Percentiles rank a stretch among this genome's conserved stretches.
Evolutionary conservation across 1,139 yeast genomes (phyloP).

Genomic region (Pichia sp.): DNA sequence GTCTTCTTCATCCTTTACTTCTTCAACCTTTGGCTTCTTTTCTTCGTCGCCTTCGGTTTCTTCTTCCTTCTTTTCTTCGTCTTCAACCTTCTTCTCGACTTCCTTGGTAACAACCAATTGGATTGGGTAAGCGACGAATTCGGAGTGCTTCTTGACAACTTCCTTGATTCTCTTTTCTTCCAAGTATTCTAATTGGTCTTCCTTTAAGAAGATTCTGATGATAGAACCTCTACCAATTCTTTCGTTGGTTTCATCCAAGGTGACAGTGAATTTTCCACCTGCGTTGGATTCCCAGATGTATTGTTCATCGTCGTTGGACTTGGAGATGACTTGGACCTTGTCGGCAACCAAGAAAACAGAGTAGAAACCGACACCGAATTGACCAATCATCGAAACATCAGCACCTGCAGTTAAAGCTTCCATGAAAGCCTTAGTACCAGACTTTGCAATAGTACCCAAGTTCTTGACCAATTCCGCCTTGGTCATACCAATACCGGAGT

Average conservation of each 20-base stretch:
- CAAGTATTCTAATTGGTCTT: slow-evolving; percentile 97
- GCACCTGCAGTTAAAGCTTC: slow-evolving; percentile 99
- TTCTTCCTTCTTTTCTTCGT: slow-evolving; percentile 38
- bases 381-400: slow-evolving; percentile 99
- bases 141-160: slow-evolving; percentile 99
- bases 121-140: slow-evolving; percentile 98
- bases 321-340: slow-evolving; percentile 96
- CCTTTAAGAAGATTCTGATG: slow-evolving; percentile 95
- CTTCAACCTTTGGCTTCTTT: slow-evolving; percentile 71
- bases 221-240: slow-evolving; percentile 92
- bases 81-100: slow-evolving; percentile 74
- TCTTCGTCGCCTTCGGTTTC: slow-evolving; percentile 55
- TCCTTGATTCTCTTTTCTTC: slow-evolving; percentile 99
- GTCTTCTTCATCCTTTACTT: slow-evolving; percentile 61
- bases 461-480: slow-evolving; percentile 98
- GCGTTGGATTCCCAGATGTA: slow-evolving; percentile 99
- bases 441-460: slow-evolving; percentile 99
- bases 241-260: slow-evolving; percentile 84
- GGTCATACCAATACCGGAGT: slow-evolving; percentile 99
- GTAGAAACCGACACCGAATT: slow-evolving; percentile 99
- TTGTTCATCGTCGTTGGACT: slow-evolving; percentile 98
- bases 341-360: slow-evolving; percentile 99
- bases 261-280: slow-evolving; percentile 97
- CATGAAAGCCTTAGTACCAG: slow-evolving; percentile 99
- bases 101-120: slow-evolving; percentile 98